A percentile compares a stretch with the other conserved stretches of the same genome.
These are phyloP conservation scores for Colletotrichum sp. DNA, from an alignment of 2,329 filamentous ascomycete species.

Conservation along the genomic window DNA sequence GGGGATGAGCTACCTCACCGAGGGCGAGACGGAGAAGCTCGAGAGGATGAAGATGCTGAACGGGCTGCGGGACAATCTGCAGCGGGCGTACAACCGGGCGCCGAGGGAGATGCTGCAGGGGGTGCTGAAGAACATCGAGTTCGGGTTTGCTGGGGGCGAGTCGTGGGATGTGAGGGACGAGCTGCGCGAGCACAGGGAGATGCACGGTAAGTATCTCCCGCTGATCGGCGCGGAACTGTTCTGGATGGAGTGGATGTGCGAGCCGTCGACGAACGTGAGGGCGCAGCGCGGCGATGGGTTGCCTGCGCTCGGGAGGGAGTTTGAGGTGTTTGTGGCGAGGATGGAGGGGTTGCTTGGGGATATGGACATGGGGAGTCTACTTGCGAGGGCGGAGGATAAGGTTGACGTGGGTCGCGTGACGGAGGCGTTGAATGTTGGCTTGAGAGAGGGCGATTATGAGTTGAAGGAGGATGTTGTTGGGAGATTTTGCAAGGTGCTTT, in stretches of 20 bases:
- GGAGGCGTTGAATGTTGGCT: background rate
- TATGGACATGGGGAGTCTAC: constrained; percentile 25
- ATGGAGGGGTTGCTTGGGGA: constrained; percentile 37
- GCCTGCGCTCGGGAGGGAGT: constrained; percentile 15
- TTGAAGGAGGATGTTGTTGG: constrained; percentile 28
- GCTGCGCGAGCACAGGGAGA: background rate
- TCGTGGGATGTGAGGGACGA: constrained; percentile 5
- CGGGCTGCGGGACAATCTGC: constrained; percentile 27
- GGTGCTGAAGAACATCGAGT: constrained; percentile 22
- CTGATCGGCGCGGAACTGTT: constrained; percentile 3
- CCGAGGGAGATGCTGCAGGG: constrained; percentile 32
- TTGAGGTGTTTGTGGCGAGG: constrained; percentile 34
- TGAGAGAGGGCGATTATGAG: background rate
- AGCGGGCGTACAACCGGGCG: constrained; percentile 23
- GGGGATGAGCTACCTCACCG: constrained; percentile 23
- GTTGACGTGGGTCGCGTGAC: background rate
- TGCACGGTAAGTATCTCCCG: background rate
- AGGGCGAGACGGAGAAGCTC: constrained; percentile 32
- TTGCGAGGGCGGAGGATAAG: background rate
- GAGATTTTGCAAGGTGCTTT: constrained; percentile 28
- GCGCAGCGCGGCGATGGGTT: constrained; percentile 23
- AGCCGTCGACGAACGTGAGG: constrained; percentile 24
- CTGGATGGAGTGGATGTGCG: constrained; percentile 14
- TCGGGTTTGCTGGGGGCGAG: background rate
- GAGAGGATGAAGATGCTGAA: constrained; percentile 25